Evolutionary conservation across 169 alveolate species (phyloP), one percentile per base, ranked within the genome.

Genomic region (Plasmodium coatneyi): DNA sequence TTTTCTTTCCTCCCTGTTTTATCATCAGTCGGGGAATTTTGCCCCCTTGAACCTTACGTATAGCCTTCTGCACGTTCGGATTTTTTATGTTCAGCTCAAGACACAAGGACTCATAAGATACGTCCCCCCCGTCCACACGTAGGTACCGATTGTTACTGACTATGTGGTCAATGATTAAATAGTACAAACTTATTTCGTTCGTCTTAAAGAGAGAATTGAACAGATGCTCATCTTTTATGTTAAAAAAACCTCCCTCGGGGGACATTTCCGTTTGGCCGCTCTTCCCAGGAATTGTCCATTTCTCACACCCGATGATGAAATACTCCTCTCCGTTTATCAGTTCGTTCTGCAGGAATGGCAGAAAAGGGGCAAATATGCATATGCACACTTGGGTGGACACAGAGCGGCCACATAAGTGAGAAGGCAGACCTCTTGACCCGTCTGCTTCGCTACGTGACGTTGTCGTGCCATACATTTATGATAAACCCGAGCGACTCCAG

Each of bases 281-380:
- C 71, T 78, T 36, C 19, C 52, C 66, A n/a, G 89, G 89, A 4
- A 28, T 78, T 36, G 49, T 71, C 6, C 56, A 34, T 14, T 79
- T 87, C 71, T 78, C 93, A n/a, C 89, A 87, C 36, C 81, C 80
- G 22, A 87, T 36, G 54, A 87, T 87, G 60, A 87, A 56, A 46
- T 78, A 87, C 34, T 87, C 93, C 70, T 87, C 93, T 22, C 93
- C 93, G 1, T 87, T 76, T 52, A 87, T 87, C 71, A 87, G 71
- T 78, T 87, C 93, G 71, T 78, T 87, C 93, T 87, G 71, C 19
- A 9, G 25, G 80, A 34, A 39, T 5, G 80, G 14, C 66, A 32
- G 41, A 76, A 46, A 70, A 34, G 28, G 60, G 7, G 34, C 72
- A 46, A 16, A 5, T n/a, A 86, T 9, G 49, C 60, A 22, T 46